Conservation (phyloP, 2,329 filamentous ascomycete species). For the Venturia carpophila region DNA sequence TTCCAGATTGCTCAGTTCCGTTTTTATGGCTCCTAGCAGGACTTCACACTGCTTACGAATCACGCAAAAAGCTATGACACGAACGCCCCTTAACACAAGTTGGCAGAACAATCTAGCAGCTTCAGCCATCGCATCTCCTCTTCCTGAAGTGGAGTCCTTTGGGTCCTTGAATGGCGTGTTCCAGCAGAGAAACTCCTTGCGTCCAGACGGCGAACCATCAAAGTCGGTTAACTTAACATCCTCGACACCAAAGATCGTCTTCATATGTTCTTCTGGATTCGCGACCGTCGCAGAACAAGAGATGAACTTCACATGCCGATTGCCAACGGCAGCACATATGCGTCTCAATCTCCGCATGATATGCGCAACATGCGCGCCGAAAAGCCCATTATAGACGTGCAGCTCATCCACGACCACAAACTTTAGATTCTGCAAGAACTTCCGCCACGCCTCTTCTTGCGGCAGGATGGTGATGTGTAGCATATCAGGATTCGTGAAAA, state of each 20-base stretch:
- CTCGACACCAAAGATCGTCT: constrained; percentile 82
- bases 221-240: constrained; percentile 76
- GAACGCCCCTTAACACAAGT: constrained; percentile 75
- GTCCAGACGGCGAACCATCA: constrained; percentile 84
- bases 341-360: constrained; percentile 86
- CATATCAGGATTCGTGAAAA: constrained; percentile 99
- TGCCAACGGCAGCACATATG: constrained; percentile 85
- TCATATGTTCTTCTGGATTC: constrained; percentile 87
- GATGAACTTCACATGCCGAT: constrained; percentile 77
- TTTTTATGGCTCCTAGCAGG: constrained; percentile 69
- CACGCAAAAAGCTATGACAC: constrained; percentile 87
- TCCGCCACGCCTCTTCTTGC: constrained; percentile 82
- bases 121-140: constrained; percentile 74
- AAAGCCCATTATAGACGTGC: constrained; percentile 91
- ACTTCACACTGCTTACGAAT: constrained; percentile 84
- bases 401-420: constrained; percentile 82
- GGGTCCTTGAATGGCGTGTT: constrained; percentile 94
- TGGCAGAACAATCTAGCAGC: constrained; percentile 88
- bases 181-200: constrained; percentile 96
- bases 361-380: constrained; percentile 88
- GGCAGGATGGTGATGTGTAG: constrained; percentile 89
- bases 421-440: constrained; percentile 78
- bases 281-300: constrained; percentile 95
- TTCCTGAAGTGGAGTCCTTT: constrained; percentile 73
- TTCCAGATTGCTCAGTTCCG: constrained; percentile 65